phyloP scores from a whole-genome alignment of 768 basidiomycete genomes.

The Psilocybe sp. region DNA sequence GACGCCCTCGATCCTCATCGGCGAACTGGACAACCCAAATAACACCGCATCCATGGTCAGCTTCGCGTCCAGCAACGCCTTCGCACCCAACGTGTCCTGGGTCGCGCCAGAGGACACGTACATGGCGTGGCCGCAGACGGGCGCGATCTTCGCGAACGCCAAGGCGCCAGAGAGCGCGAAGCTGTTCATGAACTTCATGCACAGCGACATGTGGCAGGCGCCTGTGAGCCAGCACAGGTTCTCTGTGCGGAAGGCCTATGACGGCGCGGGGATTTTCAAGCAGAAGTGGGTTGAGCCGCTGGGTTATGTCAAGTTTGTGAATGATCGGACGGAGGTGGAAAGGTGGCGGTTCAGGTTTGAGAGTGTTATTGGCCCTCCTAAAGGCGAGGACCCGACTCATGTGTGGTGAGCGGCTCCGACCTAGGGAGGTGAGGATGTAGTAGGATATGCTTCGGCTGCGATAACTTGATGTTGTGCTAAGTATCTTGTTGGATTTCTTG shows the following conservation, averaged over 20 bases:
- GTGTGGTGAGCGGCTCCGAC: constrained; percentile 2
- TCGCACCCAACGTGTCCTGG: neutral
- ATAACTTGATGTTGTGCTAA: neutral
- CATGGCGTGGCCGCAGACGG: constrained; percentile 24
- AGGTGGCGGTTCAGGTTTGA: constrained; percentile 20
- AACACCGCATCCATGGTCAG: neutral
- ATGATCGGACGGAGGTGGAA: constrained; percentile 15
- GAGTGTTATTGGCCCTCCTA: constrained; percentile 16
- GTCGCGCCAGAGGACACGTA: constrained; percentile 9
- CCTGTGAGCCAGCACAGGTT: constrained; percentile 9
- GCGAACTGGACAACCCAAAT: constrained; percentile 1
- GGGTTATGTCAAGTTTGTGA: constrained; percentile 17
- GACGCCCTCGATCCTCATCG: constrained; percentile 18
- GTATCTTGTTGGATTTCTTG: too few relatives aligned
- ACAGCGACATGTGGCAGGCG: constrained; percentile 19
- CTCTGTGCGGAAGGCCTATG: constrained; percentile 16
- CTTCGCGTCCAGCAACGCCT: constrained; percentile 2
- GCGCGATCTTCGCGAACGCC: constrained; percentile 16
- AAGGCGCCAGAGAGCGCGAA: constrained; percentile 17
- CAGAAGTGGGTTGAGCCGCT: constrained; percentile 14
- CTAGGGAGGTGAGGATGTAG: too few relatives aligned
- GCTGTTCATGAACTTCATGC: constrained; percentile 20
- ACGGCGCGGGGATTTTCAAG: constrained; percentile 13
- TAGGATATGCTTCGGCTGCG: neutral
- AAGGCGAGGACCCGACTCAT: constrained; percentile 15